A percentile compares a stretch with the other conserved stretches of the same genome.
These are phyloP conservation scores for Sabuloglossum arenarium DNA, from an alignment of 495 filamentous ascomycete genomes.

Conservation along the genomic window DNA sequence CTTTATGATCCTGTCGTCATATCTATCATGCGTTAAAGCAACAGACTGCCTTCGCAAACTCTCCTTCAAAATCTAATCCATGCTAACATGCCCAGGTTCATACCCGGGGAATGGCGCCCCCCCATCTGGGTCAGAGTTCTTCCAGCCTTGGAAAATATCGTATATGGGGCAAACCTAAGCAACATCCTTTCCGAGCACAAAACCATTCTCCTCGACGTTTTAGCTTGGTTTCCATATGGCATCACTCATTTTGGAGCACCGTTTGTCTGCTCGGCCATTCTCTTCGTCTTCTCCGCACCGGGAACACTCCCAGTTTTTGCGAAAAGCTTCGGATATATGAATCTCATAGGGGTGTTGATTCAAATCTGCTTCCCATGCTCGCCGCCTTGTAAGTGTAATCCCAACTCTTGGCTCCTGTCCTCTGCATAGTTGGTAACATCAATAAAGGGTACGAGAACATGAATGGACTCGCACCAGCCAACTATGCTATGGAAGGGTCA, in stretches of 20 bases:
- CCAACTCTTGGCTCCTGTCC: constrained; percentile 3
- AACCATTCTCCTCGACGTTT: constrained; percentile 54
- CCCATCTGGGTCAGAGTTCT: constrained; percentile 89
- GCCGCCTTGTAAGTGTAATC: constrained; percentile 37
- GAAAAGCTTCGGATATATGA: constrained; percentile 77
- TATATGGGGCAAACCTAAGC: constrained; percentile 89
- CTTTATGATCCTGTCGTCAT: not conserved
- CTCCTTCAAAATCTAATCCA: too few relatives aligned
- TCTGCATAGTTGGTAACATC: too few relatives aligned
- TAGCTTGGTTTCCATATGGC: constrained; percentile 90
- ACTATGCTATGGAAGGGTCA: constrained; percentile 74
- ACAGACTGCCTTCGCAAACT: too few relatives aligned
- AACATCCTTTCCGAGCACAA: constrained; percentile 85
- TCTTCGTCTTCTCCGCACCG: constrained; percentile 77
- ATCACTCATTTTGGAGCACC: constrained; percentile 73
- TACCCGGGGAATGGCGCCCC: constrained; percentile 64
- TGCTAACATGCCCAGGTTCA: constrained; percentile 40
- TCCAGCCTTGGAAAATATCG: constrained; percentile 87
- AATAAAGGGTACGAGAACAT: constrained; percentile 62
- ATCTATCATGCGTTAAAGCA: not conserved
- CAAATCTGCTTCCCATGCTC: constrained; percentile 85
- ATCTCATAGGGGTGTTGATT: constrained; percentile 61
- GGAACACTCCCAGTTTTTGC: constrained; percentile 72
- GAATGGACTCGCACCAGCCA: constrained; percentile 71
- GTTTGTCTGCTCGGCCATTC: constrained; percentile 45